Conservation (phyloP, 2,329 filamentous ascomycete species). For the Ophiostoma himal-ulmi region DNA sequence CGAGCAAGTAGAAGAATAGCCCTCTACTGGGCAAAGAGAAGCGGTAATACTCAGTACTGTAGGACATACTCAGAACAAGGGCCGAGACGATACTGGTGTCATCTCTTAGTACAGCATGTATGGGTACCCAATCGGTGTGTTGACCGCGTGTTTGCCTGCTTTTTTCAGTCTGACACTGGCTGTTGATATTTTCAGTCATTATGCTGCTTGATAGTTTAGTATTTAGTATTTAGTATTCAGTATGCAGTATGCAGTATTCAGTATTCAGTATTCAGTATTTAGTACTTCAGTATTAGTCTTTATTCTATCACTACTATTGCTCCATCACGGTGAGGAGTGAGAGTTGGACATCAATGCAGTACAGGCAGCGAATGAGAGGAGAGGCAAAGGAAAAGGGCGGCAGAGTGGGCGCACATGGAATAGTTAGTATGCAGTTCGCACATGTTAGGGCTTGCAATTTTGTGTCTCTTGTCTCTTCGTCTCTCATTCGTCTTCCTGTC, state of each 20-base stretch:
- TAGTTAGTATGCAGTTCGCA: neutral
- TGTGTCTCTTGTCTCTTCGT: neutral
- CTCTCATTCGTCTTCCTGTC: neutral
- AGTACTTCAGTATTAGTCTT: neutral
- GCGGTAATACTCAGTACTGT: neutral
- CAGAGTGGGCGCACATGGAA: neutral
- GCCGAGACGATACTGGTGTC: neutral
- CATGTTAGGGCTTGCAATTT: neutral
- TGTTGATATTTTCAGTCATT: neutral
- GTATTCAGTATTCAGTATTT: neutral
- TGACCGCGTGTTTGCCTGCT: neutral
- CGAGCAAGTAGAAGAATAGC: neutral
- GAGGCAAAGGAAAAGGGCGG: neutral
- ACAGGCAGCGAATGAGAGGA: constrained; percentile 6
- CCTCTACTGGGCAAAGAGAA: neutral
- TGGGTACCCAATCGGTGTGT: constrained; percentile 20
- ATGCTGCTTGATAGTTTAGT: neutral
- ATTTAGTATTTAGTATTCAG: neutral
- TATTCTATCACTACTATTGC: neutral
- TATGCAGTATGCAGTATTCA: neutral
- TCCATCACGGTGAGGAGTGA: constrained; percentile 13
- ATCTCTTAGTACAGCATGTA: constrained; percentile 1
- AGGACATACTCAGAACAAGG: neutral
- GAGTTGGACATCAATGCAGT: constrained; percentile 22
- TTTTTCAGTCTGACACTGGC: neutral